Conservation (phyloP, 1,139 yeast genomes). For the Suhomyces choctaworum region DNA sequence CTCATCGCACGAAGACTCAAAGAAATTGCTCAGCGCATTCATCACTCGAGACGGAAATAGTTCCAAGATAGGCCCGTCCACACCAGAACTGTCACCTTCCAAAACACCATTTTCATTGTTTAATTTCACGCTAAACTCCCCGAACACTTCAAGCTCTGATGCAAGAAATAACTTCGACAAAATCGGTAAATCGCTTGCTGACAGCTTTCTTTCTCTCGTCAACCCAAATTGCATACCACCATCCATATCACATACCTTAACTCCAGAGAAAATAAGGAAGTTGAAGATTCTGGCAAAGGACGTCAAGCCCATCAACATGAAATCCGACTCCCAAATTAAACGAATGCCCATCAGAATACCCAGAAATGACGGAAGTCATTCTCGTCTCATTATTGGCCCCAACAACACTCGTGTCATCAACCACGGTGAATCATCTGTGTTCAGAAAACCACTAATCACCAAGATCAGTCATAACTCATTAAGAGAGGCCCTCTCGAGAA, state of each 20-base stretch:
- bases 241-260: no score
- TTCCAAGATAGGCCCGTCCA: background rate
- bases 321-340: slow-evolving; percentile 23
- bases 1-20: slow-evolving; percentile 10
- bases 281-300: slow-evolving; percentile 16
- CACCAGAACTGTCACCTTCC: slow-evolving; percentile 9
- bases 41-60: slow-evolving; percentile 16
- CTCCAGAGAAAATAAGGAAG: slow-evolving; percentile 9
- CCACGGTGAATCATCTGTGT: slow-evolving; percentile 44
- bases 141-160: slow-evolving; percentile 4
- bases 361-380: slow-evolving; percentile 37
- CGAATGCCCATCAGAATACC: slow-evolving; percentile 28
- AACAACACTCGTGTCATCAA: slow-evolving; percentile 43
- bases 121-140: slow-evolving; percentile 12
- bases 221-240: slow-evolving; percentile 8
- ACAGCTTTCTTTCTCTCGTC: slow-evolving; percentile 22
- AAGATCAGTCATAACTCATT: slow-evolving; percentile 34
- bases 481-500: slow-evolving; percentile 32
- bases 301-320: slow-evolving; percentile 15
- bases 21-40: slow-evolving; percentile 22
- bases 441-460: slow-evolving; percentile 41
- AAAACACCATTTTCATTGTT: slow-evolving; percentile 14
- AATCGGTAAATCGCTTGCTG: slow-evolving; percentile 21
- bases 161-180: slow-evolving; percentile 10
- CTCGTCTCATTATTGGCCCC: slow-evolving; percentile 50